phyloP scores from a whole-genome alignment of 1,139 yeast genomes.

The Saccharomyces pastorianus region DNA sequence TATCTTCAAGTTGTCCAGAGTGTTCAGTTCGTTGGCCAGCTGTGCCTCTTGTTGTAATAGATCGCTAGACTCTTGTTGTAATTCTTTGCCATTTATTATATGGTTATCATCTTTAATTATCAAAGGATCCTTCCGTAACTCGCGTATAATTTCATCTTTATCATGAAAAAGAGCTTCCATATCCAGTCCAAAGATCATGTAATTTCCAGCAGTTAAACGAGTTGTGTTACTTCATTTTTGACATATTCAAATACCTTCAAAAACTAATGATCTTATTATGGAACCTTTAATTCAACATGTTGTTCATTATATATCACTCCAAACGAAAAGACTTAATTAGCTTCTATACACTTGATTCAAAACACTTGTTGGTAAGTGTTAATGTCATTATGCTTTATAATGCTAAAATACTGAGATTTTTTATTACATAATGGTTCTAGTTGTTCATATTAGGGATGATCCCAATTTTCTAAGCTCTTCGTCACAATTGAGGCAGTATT shows the following conservation, averaged over 20 bases:
- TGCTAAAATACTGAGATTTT: not conserved
- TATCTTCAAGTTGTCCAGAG: constrained; percentile 14
- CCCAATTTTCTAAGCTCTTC: constrained; percentile 27
- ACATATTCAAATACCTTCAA: not conserved
- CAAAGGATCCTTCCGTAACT: constrained; percentile 19
- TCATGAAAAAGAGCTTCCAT: not conserved
- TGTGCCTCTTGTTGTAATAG: constrained; percentile 16
- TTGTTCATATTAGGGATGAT: not conserved
- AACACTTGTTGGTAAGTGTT: too few species aligned
- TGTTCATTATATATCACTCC: not conserved
- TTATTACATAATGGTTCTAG: not conserved
- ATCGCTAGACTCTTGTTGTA: not conserved
- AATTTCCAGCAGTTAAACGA: not conserved
- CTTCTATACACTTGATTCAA: not conserved
- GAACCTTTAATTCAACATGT: not conserved
- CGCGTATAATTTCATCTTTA: constrained; percentile 6
- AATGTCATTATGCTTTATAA: not conserved
- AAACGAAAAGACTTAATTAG: not conserved
- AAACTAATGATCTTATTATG: not conserved
- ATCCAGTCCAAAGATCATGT: not conserved
- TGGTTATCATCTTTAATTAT: not conserved
- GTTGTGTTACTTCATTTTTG: not conserved
- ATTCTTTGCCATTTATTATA: not conserved
- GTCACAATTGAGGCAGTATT: constrained; percentile 32
- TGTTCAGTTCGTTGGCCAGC: constrained; percentile 19